These are phyloP conservation scores for Solanum hybrid DNA, from an alignment of 305 asterid species.

Conservation along the genomic window DNA sequence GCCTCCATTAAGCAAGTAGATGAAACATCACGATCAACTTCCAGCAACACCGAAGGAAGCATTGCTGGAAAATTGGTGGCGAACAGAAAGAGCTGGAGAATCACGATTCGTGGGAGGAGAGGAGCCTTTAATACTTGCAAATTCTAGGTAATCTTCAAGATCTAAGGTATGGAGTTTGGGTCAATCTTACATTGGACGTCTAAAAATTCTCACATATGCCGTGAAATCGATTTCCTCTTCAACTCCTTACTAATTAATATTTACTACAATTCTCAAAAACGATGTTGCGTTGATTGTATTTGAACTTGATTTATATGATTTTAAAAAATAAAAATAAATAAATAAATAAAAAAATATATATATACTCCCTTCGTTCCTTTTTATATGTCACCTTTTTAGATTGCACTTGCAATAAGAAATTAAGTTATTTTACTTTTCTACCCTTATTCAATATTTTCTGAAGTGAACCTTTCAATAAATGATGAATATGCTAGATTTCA, in stretches of 20 bases:
- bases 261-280: neutral
- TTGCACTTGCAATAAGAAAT: neutral
- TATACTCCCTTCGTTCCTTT: no score
- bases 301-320: neutral
- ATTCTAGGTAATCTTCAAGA: neutral
- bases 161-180: neutral
- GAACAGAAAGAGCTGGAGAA: neutral
- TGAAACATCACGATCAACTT: neutral
- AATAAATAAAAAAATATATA: no score
- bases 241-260: neutral
- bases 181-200: neutral
- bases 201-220: neutral
- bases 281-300: neutral
- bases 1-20: neutral
- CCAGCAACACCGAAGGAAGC: neutral
- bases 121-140: neutral
- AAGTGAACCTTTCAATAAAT: neutral
- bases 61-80: neutral
- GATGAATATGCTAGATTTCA: neutral
- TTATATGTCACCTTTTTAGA: neutral
- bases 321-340: no score
- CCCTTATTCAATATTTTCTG: neutral
- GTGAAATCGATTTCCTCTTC: neutral
- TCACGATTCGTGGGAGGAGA: neutral
- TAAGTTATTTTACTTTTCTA: neutral